Evolutionary conservation across 176 grass and related monocot genomes (phyloP).

Genomic region (Urochloa ruziziensis): DNA sequence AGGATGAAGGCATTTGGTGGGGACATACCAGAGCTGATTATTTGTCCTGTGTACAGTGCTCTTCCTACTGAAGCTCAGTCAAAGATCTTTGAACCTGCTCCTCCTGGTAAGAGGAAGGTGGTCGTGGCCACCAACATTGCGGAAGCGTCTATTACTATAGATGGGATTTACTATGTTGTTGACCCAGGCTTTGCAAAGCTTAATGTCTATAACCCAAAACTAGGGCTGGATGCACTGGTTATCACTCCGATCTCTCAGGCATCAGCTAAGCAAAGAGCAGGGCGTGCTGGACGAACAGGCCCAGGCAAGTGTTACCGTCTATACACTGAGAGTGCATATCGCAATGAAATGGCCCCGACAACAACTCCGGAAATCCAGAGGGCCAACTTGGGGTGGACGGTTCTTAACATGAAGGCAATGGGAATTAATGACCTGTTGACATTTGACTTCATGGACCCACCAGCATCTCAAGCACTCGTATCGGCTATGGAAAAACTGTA

Average conservation of each 20-base stretch:
- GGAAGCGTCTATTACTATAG: constrained; percentile 48
- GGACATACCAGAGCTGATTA: constrained; percentile 56
- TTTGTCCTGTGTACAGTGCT: constrained; percentile 56
- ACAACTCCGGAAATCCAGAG: constrained; percentile 64
- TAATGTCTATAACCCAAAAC: constrained; percentile 67
- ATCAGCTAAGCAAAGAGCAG: constrained; percentile 74
- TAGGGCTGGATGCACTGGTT: constrained; percentile 58
- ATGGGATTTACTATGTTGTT: constrained; percentile 53
- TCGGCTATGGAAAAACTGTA: constrained; percentile 68
- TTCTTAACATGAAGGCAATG: constrained; percentile 79
- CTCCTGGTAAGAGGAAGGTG: constrained; percentile 71
- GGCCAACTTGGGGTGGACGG: constrained; percentile 49
- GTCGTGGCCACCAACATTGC: constrained; percentile 81
- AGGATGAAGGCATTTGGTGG: constrained; percentile 35
- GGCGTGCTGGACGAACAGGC: constrained; percentile 54
- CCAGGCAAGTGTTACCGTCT: constrained; percentile 67
- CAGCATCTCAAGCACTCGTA: constrained; percentile 53
- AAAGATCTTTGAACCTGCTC: constrained; percentile 46
- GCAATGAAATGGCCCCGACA: constrained; percentile 64
- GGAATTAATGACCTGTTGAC: constrained; percentile 61
- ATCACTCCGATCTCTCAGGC: constrained; percentile 68
- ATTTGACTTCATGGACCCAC: constrained; percentile 68
- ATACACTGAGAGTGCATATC: constrained; percentile 68
- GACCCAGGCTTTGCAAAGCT: constrained; percentile 68
- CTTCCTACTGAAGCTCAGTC: constrained; percentile 48